Base-by-base conservation (phyloP, 1,139 yeast species). In the Citeromyces hawaiiensis region DNA sequence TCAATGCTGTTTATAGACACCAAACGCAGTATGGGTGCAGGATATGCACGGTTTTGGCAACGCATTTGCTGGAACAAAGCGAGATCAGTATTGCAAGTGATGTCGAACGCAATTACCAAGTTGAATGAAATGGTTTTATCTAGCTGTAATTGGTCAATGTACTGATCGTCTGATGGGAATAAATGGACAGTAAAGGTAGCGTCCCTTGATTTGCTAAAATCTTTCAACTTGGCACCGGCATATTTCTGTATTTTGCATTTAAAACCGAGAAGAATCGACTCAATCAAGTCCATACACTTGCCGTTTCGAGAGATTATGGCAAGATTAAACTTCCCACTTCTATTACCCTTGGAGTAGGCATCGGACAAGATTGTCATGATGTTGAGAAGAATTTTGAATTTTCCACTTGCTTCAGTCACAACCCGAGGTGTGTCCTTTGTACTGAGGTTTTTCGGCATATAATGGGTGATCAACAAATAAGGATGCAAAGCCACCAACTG, bases 401-500 rank as follows among this genome's bases (percentile, higher is more conserved):
- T 88, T 21, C 96, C 96, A 54, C 94, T 80, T 4, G 93, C 79
- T 39, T 81, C 88, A 10, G 82, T 82, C 40, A 88, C 58, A 51
- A 80, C 73, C 34, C 65, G 64, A 2, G 94, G 91, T 47, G 82
- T 77, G 48, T 87, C 96, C 54, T 81, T 79, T 40, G 79, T 73
- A 5, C 78, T 68, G 43, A 88, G 61, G 46, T 81, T 80, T 53
- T 83, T 86, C 19, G 96, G 97, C 70, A 86, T 70, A 50, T 83
- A 82, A 55, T 86, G 94, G 46, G 78, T 81, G 40, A 88, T 86
- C 40, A 91, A 60, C 39, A 88, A 60, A 52, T 82, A 88, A 1
- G 97, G 97, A 57, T 91, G 98, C 0, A 91, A 76, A 29, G 93
- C 77, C 3, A 87, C 93, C 35, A 79, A 64, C 56, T 79, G 81